These are phyloP conservation scores for Dionaea muscipula DNA, from an alignment of 179 eudicot genomes.

Conservation along the genomic window DNA sequence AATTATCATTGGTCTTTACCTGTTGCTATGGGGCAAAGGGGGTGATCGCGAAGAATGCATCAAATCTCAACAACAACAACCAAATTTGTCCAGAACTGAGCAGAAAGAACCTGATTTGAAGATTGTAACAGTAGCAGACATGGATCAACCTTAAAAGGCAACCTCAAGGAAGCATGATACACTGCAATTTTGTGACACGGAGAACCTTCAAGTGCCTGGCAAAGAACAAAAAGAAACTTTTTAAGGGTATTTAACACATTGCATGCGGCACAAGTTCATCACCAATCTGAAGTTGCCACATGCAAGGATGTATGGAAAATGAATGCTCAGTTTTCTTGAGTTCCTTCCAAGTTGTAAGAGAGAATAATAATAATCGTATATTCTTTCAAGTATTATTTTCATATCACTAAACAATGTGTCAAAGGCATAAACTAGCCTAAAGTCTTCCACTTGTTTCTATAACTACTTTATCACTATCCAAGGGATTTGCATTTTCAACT, in stretches of 20 bases:
- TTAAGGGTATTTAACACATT: neutral
- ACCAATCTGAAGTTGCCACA: no score
- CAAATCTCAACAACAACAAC: slow-evolving; percentile 10
- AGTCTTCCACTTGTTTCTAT: no score
- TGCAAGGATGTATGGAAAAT: no score
- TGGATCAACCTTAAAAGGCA: neutral
- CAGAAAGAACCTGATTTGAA: slow-evolving; percentile 19
- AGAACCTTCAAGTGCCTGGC: neutral
- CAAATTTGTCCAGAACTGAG: slow-evolving; percentile 7
- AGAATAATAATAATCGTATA: no score
- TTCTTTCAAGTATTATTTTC: no score
- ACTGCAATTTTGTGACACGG: neutral
- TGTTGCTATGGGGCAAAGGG: slow-evolving; percentile 35
- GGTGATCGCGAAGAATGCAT: slow-evolving; percentile 15
- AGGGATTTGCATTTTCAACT: no score
- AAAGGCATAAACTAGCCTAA: no score
- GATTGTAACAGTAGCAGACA: slow-evolving; percentile 15
- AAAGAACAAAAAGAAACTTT: no score
- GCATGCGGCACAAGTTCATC: neutral
- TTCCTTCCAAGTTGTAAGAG: no score
- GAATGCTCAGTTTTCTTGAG: no score
- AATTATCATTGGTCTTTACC: slow-evolving; percentile 30
- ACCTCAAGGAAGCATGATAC: neutral
- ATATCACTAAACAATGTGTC: no score
- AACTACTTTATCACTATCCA: no score